Base-by-base conservation (phyloP, 805 yeast genomes). In the Saturnispora ahearnii region DNA sequence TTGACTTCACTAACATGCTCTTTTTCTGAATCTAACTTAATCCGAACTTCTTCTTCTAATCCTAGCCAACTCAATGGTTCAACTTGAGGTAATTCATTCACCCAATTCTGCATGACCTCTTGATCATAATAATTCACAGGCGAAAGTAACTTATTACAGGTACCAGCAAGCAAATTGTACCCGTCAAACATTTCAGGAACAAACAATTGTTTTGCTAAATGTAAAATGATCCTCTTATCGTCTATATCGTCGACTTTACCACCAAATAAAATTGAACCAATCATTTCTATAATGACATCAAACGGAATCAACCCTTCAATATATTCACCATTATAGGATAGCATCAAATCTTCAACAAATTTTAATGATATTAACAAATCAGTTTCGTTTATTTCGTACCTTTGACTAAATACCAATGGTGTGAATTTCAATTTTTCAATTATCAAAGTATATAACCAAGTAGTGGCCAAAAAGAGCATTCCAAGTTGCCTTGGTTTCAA, bases 361-460 rank as follows among this genome's bases (percentile, higher is more conserved):
- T 53, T 59, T 4, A 72, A 54, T 2, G 79, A 82, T 22, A 78
- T 70, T 10, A 67, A 64, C 48, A 82, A 73, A 60, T 90, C 96
- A n/a, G 81, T 65, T 50, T 85, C 87, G 59, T 77, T 85, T 57
- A 89, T 77, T 52, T 85, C 95, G 59, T 87, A 83, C 9, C 55
- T 59, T 55, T 76, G 74, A 1, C 66, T 57, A 65, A 86, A 85
- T 1, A 91, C 87, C 2, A 76, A 60, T 0, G 91, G 88, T 1
- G 71, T 73, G 54, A 73, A 82, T 44, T 84, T 69, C 45, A 77
- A 62, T 48, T 87, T 64, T 52, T 81, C 88, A 33, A 72, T 72
- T 3, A 87, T 59, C 0, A 84, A 59, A 0, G 85, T 73, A 59
- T 87, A 95, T 53, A 76, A 74, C 95, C 95, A 87, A 0, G 79